Evolutionary conservation across 1,284 basidiomycete genomes (phyloP), one percentile per base, ranked within the genome.

Genomic region (Caloboletus firmus): DNA sequence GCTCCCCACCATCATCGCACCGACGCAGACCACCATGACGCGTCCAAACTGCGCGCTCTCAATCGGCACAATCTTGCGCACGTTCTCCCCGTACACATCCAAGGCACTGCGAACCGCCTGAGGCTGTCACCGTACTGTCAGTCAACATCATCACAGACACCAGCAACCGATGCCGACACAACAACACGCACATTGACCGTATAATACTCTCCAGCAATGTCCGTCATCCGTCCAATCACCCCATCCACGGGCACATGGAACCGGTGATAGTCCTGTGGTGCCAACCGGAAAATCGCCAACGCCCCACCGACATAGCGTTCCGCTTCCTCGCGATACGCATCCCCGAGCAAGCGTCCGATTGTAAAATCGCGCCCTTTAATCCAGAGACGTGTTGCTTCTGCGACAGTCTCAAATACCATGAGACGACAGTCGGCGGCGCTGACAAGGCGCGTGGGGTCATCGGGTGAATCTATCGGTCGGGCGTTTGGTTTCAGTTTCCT

Each of bases 321-420:
- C 1, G 81, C 80, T 51, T 89, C 81, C 22, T 79, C 76, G 54
- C 83, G 82, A 69, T 93, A 93, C 9, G 74, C 75, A 8, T 91
- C 87, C 0, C 95, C 95, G 0, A 99, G 79, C 37, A 99, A 76
- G 2, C 87, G 79, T 1, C 74, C 78, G 2, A 98, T 80, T 0
- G 85, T 88, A 67, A 98, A 98, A 62, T 97, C 93, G 24, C 93
- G 85, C 0, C 96, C 97, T 68, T 99, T 99, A 75, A 99, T 97
- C 96, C 97, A 99, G 5, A 99, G 74, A 22, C 79, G 76, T 1
- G 93, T 98, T 1, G 97, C 95, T 51, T 93, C 89, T 44, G 72
- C 76, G 9, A 98, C 85, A 0, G 84, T 88, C 66, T 91, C 87
- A 70, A 98, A 99, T 0, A 87, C 86, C 89, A 98, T 96, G 63